phyloP scores from a whole-genome alignment of 768 basidiomycete genomes.

The Tephrocybe rancida region DNA sequence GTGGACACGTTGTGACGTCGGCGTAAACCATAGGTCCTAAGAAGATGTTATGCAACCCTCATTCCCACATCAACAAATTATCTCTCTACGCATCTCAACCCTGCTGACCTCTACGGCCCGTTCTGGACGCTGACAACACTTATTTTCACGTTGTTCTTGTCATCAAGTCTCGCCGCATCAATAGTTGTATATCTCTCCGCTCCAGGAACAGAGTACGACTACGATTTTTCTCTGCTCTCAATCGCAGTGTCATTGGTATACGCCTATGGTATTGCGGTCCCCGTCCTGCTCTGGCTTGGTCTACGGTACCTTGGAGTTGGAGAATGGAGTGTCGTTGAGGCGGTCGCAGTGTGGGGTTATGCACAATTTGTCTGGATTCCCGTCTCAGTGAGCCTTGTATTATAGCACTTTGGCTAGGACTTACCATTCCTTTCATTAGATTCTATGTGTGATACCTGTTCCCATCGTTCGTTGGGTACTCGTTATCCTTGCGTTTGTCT shows the following conservation, averaged over 20 bases:
- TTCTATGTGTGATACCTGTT: slow-evolving; percentile 86
- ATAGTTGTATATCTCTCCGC: slow-evolving; percentile 85
- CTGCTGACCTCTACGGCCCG: slow-evolving; percentile 84
- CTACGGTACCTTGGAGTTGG: slow-evolving; percentile 86
- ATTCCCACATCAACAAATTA: slow-evolving; percentile 73
- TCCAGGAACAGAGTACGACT: slow-evolving; percentile 59
- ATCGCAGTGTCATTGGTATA: slow-evolving; percentile 87
- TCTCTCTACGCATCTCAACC: slow-evolving; percentile 62
- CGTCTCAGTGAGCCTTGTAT: slow-evolving; percentile 60
- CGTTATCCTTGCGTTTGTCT: slow-evolving; percentile 66
- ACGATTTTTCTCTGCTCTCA: slow-evolving; percentile 85
- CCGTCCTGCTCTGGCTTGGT: slow-evolving; percentile 81
- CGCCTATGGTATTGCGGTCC: slow-evolving; percentile 81
- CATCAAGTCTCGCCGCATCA: slow-evolving; percentile 88
- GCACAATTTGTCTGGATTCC: slow-evolving; percentile 88
- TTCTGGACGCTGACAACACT: slow-evolving; percentile 99
- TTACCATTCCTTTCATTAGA: slow-evolving; percentile 35
- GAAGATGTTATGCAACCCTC: slow-evolving; percentile 76
- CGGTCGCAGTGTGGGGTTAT: slow-evolving; percentile 81
- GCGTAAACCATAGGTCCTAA: slow-evolving; percentile 57
- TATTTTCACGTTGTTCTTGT: slow-evolving; percentile 90
- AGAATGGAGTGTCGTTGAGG: slow-evolving; percentile 89
- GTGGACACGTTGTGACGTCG: neutral
- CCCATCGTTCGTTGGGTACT: slow-evolving; percentile 83
- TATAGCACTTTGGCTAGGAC: neutral